Evolutionary conservation across 768 basidiomycete genomes (phyloP).

Genomic region (Suillus placidus): DNA sequence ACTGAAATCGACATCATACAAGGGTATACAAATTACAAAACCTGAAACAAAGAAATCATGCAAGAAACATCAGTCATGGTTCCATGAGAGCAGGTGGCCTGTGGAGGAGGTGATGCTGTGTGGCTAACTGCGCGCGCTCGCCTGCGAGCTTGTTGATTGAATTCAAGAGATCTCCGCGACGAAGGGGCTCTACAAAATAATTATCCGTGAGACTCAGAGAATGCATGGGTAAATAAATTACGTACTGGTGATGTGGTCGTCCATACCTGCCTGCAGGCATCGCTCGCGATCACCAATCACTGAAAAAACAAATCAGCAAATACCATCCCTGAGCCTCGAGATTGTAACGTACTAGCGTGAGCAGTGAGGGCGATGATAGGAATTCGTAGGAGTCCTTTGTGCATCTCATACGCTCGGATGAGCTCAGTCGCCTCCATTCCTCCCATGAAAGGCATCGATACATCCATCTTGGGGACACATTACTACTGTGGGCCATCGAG

Average conservation of each 20-base stretch:
- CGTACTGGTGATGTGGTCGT: slow-evolving; percentile 83
- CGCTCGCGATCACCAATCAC: slow-evolving; percentile 89
- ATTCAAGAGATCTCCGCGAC: slow-evolving; percentile 78
- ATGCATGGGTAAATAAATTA: slow-evolving; percentile 11
- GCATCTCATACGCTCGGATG: slow-evolving; percentile 83
- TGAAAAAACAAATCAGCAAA: slow-evolving; percentile 30
- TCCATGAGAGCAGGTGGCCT: slow-evolving; percentile 36
- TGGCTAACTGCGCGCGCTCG: slow-evolving; percentile 49
- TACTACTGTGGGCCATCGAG: slow-evolving; percentile 9
- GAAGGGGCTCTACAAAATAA: slow-evolving; percentile 63
- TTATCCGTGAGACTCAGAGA: slow-evolving; percentile 7
- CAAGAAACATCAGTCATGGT: slow-evolving; percentile 16
- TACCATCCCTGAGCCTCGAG: slow-evolving; percentile 1
- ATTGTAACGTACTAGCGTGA: slow-evolving; percentile 78
- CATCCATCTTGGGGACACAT: slow-evolving; percentile 75
- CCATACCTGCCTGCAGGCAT: slow-evolving; percentile 78
- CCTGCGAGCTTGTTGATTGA: slow-evolving; percentile 80
- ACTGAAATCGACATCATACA: slow-evolving; percentile 1
- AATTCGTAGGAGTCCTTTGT: slow-evolving; percentile 67
- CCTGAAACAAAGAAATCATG: background rate
- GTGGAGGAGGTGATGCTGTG: slow-evolving; percentile 35
- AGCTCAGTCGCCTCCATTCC: slow-evolving; percentile 97
- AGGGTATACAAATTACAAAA: slow-evolving; percentile 3
- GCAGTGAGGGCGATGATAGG: slow-evolving; percentile 98
- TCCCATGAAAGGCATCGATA: slow-evolving; percentile 98